Conservation (phyloP, 2,329 filamentous ascomycete genomes). For the Pseudocercospora pini-densiflorae region DNA sequence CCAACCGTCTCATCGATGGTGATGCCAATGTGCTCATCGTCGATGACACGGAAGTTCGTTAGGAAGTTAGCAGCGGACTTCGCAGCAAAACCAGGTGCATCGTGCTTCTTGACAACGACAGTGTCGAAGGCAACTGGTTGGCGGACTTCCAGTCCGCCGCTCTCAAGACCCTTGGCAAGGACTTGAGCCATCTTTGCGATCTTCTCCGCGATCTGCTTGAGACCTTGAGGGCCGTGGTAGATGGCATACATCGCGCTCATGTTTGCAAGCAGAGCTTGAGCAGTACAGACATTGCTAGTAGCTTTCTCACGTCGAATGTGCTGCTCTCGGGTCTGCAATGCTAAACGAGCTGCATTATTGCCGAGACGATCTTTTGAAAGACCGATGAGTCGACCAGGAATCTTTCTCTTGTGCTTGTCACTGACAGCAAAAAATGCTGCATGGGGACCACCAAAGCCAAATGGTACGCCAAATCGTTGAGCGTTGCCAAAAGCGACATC, state of each 20-base stretch:
- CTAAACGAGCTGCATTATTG: conserved; percentile 77
- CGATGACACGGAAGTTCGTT: conserved; percentile 68
- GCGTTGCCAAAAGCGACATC: conserved; percentile 94
- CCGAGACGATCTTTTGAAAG: conserved; percentile 90
- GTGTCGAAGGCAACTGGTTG: conserved; percentile 71
- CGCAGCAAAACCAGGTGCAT: conserved; percentile 57
- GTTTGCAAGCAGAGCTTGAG: conserved; percentile 90
- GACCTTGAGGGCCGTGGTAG: conserved; percentile 85
- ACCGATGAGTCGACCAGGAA: conserved; percentile 87
- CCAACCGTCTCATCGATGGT: conserved; percentile 78
- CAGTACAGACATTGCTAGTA: conserved; percentile 96
- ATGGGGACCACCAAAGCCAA: conserved; percentile 93
- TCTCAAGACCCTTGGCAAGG: conserved; percentile 52
- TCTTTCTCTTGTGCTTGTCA: conserved; percentile 92
- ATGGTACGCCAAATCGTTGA: conserved; percentile 87
- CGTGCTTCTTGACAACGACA: conserved; percentile 62
- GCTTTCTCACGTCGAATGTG: conserved; percentile 96
- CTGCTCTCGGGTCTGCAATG: conserved; percentile 91
- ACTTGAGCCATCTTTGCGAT: conserved; percentile 73
- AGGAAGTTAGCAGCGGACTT: conserved; percentile 55
- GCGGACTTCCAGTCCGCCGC: conserved; percentile 59
- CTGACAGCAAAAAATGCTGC: conserved; percentile 93
- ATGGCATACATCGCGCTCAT: conserved; percentile 95
- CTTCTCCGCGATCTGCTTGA: conserved; percentile 81
- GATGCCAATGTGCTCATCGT: conserved; percentile 67